phyloP scores from a whole-genome alignment of 371 early-diverging fungal species.

The Parasitella parasitica region DNA sequence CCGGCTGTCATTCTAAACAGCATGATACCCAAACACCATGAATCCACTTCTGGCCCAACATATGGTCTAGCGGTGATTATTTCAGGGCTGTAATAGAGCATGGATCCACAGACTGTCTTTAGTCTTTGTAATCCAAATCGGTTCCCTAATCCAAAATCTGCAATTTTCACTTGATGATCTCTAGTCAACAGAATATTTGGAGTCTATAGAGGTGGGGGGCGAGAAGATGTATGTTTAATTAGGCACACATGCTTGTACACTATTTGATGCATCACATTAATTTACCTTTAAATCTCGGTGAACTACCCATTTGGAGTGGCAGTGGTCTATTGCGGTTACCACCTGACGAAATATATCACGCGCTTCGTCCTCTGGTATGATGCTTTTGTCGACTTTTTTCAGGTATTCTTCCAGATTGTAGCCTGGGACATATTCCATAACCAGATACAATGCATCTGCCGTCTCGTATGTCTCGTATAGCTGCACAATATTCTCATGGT shows the following conservation, averaged over 20 bases:
- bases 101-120: conserved; percentile 74
- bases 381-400: conserved; percentile 44
- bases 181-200: conserved; percentile 55
- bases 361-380: conserved; percentile 60
- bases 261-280: neutral
- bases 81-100: conserved; percentile 65
- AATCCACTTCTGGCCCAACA: conserved; percentile 67
- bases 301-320: conserved; percentile 73
- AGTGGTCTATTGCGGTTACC: conserved; percentile 66
- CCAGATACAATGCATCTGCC: conserved; percentile 73
- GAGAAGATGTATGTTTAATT: no score
- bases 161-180: conserved; percentile 59
- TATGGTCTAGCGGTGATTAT: conserved; percentile 61
- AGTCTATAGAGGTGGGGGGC: no score
- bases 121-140: conserved; percentile 66
- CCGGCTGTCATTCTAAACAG: conserved; percentile 90
- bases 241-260: neutral
- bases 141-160: conserved; percentile 84
- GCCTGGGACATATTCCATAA: conserved; percentile 66
- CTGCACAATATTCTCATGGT: conserved; percentile 85
- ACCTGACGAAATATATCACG: conserved; percentile 72
- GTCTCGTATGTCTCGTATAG: conserved; percentile 92
- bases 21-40: conserved; percentile 86
- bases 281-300: conserved; percentile 80
- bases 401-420: conserved; percentile 60